Conservation (phyloP, 768 basidiomycete genomes). For the Basidioascus undulatus region DNA sequence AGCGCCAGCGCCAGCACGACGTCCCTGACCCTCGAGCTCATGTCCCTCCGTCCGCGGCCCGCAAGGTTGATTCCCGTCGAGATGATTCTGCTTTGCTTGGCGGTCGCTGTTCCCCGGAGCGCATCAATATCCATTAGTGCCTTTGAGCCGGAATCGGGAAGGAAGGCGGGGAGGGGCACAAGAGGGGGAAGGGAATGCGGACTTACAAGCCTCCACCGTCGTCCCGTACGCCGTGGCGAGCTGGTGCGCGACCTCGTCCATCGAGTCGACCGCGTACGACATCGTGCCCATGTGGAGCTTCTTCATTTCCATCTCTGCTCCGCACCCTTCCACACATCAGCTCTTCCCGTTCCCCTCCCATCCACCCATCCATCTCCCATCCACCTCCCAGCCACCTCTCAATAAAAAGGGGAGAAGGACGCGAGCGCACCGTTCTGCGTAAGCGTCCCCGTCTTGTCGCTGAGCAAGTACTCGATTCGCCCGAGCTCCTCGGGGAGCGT, state of each 20-base stretch:
- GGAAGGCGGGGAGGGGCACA: no score
- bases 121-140: constrained; percentile 4
- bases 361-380: no score
- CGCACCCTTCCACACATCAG: no score
- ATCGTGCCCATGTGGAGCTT: constrained; percentile 97
- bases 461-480: constrained; percentile 79
- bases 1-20: constrained; percentile 78
- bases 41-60: constrained; percentile 66
- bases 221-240: constrained; percentile 60
- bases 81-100: constrained; percentile 26
- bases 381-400: no score
- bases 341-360: no score
- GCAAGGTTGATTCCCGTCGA: constrained; percentile 62
- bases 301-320: constrained; percentile 92
- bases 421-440: constrained; percentile 75
- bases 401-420: no score
- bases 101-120: constrained; percentile 26
- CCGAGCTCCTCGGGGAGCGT: constrained; percentile 92
- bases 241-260: constrained; percentile 93
- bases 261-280: constrained; percentile 89
- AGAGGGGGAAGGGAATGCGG: not conserved
- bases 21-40: constrained; percentile 79
- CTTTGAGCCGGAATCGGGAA: not conserved
- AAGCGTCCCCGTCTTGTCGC: constrained; percentile 92
- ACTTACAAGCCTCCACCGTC: constrained; percentile 31